Evolutionary conservation across 1,284 basidiomycete species (phyloP).

Genomic region (Cutaneotrichosporon sp.): DNA sequence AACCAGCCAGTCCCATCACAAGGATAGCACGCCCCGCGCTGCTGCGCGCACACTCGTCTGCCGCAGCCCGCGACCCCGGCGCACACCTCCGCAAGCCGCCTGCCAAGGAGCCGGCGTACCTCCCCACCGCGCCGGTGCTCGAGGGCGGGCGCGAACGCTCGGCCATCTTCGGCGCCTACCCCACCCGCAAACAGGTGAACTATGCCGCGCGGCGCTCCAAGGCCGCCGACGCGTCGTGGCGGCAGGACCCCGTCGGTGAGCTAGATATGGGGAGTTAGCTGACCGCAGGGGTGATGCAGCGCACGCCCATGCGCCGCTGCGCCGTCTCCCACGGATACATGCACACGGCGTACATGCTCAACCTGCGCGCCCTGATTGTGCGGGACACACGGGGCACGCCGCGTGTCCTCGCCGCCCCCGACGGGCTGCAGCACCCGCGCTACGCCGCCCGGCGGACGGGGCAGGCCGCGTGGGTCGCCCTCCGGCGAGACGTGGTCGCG

Average conservation of each 20-base stretch:
- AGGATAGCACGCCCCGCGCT: too few species aligned
- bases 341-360: constrained; percentile 28
- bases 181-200: not conserved
- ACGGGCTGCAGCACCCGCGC: constrained; percentile 19
- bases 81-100: not conserved
- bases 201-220: not conserved
- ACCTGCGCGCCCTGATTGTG: constrained; percentile 11
- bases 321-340: constrained; percentile 8
- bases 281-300: constrained; percentile 18
- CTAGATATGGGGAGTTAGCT: too few species aligned
- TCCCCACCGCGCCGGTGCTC: not conserved
- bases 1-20: too few species aligned
- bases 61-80: not conserved
- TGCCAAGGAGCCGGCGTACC: not conserved
- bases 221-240: constrained; percentile 3
- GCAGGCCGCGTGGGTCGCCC: constrained; percentile 19
- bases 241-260: constrained; percentile 7
- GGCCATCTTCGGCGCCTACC: constrained; percentile 15
- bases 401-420: constrained; percentile 16
- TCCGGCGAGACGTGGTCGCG: constrained; percentile 16
- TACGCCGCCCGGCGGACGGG: constrained; percentile 15
- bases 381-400: not conserved
- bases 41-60: too few species aligned
- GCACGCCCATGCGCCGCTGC: constrained; percentile 20
- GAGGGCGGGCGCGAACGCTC: not conserved